Evolutionary conservation across 768 basidiomycete genomes (phyloP), one percentile per base, ranked within the genome.

Genomic region (Boletellus ananiceps): DNA sequence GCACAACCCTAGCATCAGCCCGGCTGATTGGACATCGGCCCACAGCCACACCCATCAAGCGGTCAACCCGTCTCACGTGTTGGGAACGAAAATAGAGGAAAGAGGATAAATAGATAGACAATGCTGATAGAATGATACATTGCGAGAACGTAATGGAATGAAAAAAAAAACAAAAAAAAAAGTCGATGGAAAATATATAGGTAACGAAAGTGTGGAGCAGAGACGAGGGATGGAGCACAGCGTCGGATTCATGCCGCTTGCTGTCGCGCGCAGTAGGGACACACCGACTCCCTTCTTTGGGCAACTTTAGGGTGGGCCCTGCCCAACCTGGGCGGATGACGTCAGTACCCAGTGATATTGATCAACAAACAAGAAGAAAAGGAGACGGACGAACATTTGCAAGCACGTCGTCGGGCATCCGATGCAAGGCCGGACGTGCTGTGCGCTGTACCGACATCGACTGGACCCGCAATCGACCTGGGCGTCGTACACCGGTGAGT

Each of bases 391-490:
- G 23, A 41, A 77, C 76, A 64, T 66, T 59, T 75, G 74, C 21
- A 25, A 51, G 54, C 76, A 78, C 6, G 69, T 74, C 40, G 64
- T 47, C 18, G 68, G 4, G 43, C 76, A 78, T 14, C 57, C 65
- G 9, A 50, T 33, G 53, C 76, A 75, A 7, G 65, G 57, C 9
- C 59, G 44, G 23, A 47, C 44, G 51, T 78, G 77, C 8, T 47
- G 39, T 6, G 61, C 49, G 47, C 76, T 78, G 51, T 78, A 78
- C 43, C 75, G 71, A 53, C 77, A 78, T 38, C 51, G 58, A 51
- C 50, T 49, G 37, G 65, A 66, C 27, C 60, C 54, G 46, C 77
- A 78, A 53, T 78, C 76, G 46, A 76, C 65, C 76, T 78, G 25
- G 35, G 7, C 21, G 29, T 29, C 25, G 27, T 36, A 21, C 52